phyloP scores from a whole-genome alignment of 2,329 filamentous ascomycete genomes.

The Fusarium cicatricum region DNA sequence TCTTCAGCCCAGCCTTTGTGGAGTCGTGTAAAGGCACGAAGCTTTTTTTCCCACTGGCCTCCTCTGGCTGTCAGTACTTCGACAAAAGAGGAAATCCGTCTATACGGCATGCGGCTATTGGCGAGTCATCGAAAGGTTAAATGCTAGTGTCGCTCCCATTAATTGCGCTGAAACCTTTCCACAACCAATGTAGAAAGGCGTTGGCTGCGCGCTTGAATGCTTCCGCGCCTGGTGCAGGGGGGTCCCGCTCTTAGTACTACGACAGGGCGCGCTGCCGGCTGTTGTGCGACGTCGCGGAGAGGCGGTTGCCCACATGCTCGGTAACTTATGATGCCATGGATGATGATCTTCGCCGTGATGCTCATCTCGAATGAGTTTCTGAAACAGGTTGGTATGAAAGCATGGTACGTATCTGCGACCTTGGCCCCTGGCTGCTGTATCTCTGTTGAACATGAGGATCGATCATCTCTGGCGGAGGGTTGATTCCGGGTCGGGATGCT shows the following conservation, averaged over 20 bases:
- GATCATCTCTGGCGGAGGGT: constrained; percentile 23
- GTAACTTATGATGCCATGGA: constrained; percentile 15
- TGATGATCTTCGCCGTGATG: constrained; percentile 12
- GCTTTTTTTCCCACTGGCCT: constrained; percentile 6
- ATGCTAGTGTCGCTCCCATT: constrained; percentile 23
- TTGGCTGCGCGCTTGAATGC: constrained; percentile 27
- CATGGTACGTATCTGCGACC: not conserved
- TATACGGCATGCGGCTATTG: constrained; percentile 31
- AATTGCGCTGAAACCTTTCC: constrained; percentile 23
- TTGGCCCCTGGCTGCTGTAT: not conserved
- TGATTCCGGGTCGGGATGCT: constrained; percentile 30
- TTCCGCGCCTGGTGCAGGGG: constrained; percentile 25
- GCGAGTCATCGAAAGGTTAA: constrained; percentile 21
- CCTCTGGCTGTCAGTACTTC: constrained; percentile 5
- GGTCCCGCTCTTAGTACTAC: constrained; percentile 13
- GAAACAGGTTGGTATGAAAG: too few relatives aligned
- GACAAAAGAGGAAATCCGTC: constrained; percentile 42
- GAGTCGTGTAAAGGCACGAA: constrained; percentile 15
- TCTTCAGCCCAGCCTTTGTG: constrained; percentile 22
- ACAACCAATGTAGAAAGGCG: constrained; percentile 17
- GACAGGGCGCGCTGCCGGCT: constrained; percentile 22
- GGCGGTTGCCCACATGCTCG: constrained; percentile 9
- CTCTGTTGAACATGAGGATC: not conserved
- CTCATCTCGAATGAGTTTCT: constrained; percentile 24
- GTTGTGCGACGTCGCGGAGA: constrained; percentile 22